Percentiles rank a stretch among this genome's conserved stretches.
phyloP scores from a whole-genome alignment of 2,329 filamentous ascomycete genomes.

The Calonectria pauciramosa region DNA sequence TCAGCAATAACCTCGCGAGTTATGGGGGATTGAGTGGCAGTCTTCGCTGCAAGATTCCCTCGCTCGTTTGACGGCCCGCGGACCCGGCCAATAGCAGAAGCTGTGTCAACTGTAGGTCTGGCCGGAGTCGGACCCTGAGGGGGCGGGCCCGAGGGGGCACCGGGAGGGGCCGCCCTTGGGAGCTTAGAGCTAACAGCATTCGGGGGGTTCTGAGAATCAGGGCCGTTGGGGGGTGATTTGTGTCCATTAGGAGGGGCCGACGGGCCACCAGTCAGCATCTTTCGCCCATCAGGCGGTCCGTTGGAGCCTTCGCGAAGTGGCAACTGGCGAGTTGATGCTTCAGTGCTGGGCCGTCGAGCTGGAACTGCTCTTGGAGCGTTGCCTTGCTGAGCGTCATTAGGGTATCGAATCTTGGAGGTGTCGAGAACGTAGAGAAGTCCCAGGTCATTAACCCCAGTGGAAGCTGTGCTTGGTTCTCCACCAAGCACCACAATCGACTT shows the following conservation, averaged over 20 bases:
- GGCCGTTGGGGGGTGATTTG: conserved; percentile 54
- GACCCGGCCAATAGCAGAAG: conserved; percentile 55
- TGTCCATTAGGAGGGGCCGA: conserved; percentile 57
- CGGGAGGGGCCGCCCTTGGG: conserved; percentile 45
- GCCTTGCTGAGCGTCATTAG: conserved; percentile 74
- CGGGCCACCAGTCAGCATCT: conserved; percentile 52
- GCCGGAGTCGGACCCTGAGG: conserved; percentile 67
- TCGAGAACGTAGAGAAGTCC: conserved; percentile 93
- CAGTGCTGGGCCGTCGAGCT: conserved; percentile 59
- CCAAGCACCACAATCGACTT: conserved; percentile 94
- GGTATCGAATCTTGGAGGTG: conserved; percentile 96
- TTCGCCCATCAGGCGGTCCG: conserved; percentile 64
- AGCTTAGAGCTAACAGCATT: conserved; percentile 54
- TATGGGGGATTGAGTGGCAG: conserved; percentile 57
- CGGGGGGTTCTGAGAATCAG: conserved; percentile 54
- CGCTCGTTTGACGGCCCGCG: conserved; percentile 66
- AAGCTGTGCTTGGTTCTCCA: conserved; percentile 92
- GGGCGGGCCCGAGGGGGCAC: conserved; percentile 64
- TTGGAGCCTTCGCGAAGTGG: conserved; percentile 66
- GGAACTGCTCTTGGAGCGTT: conserved; percentile 56
- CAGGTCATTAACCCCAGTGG: conserved; percentile 84
- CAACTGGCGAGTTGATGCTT: conserved; percentile 53
- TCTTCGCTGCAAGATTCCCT: conserved; percentile 55
- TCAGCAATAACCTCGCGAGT: conserved; percentile 53
- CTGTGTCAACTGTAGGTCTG: conserved; percentile 59